Evolutionary conservation across 129 eudicot genomes (phyloP), one percentile per base, ranked within the genome.

Genomic region (Mikania micrantha): DNA sequence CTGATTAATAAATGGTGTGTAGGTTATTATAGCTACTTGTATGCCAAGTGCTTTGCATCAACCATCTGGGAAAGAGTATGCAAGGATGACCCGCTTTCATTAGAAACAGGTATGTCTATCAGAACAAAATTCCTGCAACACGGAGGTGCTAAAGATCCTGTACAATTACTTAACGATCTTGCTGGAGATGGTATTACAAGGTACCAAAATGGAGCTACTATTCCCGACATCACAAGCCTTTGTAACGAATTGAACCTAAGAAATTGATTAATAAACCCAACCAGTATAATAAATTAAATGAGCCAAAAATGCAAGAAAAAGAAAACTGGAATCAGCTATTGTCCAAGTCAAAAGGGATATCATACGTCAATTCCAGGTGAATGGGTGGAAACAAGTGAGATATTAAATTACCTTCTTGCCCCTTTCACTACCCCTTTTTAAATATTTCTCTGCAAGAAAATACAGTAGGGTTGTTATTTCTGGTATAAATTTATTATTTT

Each of bases 21-120:
- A 92, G 98, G 96, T 52, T 92, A 92, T 58, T 88, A 92, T 66
- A 92, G 91, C 88, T 92, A 92, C 87, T 81, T 92, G 88, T 92
- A 88, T 59, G 98, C 98, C 63, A 88, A 86, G 74, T 92, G 98
- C 75, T 85, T 92, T 66, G 87, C 98, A 22, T 79, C 98, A 57
- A 92, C 88, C 7, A 92, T 92, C 25, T 92, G 98, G 98, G 67
- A 88, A 76, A 85, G 71, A 69, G 47, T 80, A 56, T 88, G 88
- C 75, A 78, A 88, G 41, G 91, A 88, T 9, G 98, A 91, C 72
- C 97, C 97, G 2, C 54, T 91, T 29, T 88, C 96, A 35, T 64
- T 66, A 57, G 85, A 78, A 29, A 83, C 97, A 7, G 96, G 96
- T 50, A 74, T 84, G 57, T 89, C 96, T 45, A 83, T 92, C 60